A percentile compares a stretch with the other conserved stretches of the same genome.
phyloP scores from a whole-genome alignment of 2,329 filamentous ascomycete species.

The Colletotrichum coccodes region DNA sequence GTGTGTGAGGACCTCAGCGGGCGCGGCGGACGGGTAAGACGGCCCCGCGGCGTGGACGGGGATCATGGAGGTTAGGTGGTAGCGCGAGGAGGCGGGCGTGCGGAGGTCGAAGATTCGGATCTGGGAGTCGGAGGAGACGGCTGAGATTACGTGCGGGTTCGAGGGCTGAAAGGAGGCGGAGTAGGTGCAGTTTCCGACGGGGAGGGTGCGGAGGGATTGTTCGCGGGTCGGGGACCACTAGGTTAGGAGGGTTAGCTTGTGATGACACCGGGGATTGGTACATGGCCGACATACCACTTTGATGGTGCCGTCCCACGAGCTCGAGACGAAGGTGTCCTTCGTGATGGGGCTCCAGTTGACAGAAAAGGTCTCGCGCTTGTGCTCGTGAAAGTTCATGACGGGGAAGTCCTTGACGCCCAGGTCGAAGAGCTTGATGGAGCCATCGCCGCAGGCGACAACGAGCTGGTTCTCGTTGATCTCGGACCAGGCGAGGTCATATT shows the following conservation, averaged over 20 bases:
- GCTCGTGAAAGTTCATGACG: conserved; percentile 91
- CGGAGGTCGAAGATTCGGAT: conserved; percentile 92
- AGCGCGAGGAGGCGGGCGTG: conserved; percentile 84
- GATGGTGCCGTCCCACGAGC: conserved; percentile 95
- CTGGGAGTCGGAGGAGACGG: conserved; percentile 89
- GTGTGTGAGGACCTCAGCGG: conserved; percentile 88
- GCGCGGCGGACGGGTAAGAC: conserved; percentile 53
- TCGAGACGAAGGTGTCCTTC: conserved; percentile 91
- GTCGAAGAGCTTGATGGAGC: conserved; percentile 95
- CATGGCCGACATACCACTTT: conserved; percentile 73
- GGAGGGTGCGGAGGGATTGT: conserved; percentile 83
- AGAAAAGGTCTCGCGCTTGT: conserved; percentile 91
- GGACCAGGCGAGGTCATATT: conserved; percentile 95
- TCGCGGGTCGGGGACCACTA: conserved; percentile 85
- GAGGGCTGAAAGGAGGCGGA: conserved; percentile 91
- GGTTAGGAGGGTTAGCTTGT: background rate
- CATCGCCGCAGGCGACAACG: conserved; percentile 89
- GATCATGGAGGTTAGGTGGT: conserved; percentile 85
- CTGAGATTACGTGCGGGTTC: conserved; percentile 84
- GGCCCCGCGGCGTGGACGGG: conserved; percentile 80
- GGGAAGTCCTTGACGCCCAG: conserved; percentile 84
- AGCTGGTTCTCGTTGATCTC: conserved; percentile 97
- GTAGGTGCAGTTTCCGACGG: conserved; percentile 94
- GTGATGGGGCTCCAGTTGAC: conserved; percentile 92
- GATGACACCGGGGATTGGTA: background rate